Evolutionary conservation across 345 rosid species (phyloP).

Genomic region (Melastoma malabathricum): DNA sequence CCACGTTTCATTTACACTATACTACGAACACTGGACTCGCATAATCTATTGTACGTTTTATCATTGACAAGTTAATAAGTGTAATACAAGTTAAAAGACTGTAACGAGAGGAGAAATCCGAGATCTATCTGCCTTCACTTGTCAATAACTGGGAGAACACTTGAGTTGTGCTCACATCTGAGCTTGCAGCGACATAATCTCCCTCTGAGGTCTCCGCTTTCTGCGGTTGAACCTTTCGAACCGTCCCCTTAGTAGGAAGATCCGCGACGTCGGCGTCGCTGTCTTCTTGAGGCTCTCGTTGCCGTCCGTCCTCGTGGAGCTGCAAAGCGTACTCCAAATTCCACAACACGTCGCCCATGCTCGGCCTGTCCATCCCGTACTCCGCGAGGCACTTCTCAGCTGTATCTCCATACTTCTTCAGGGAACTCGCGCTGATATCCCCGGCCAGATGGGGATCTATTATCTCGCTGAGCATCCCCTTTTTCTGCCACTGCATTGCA

Average conservation of each 20-base stretch:
- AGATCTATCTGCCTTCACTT: slow-evolving; percentile 56
- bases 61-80: no score
- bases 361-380: slow-evolving; percentile 87
- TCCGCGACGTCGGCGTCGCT: slow-evolving; percentile 7
- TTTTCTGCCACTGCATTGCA: slow-evolving; percentile 96
- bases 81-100: no score
- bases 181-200: slow-evolving; percentile 23
- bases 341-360: slow-evolving; percentile 92
- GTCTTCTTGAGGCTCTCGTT: slow-evolving; percentile 20
- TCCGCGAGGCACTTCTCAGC: slow-evolving; percentile 97
- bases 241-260: slow-evolving; percentile 7
- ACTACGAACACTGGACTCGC: no score
- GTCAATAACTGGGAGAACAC: slow-evolving; percentile 88
- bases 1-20: no score
- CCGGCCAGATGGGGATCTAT: slow-evolving; percentile 59
- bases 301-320: slow-evolving; percentile 56
- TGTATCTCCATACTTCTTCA: slow-evolving; percentile 78
- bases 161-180: slow-evolving; percentile 44
- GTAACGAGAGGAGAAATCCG: background rate
- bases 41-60: no score
- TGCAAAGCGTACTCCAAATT: slow-evolving; percentile 69
- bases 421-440: slow-evolving; percentile 46
- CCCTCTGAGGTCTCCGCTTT: slow-evolving; percentile 16
- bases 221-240: slow-evolving; percentile 15
- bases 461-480: slow-evolving; percentile 58